phyloP scores from a whole-genome alignment of 306 rosid species.

The Fragaria nilgerrensis region DNA sequence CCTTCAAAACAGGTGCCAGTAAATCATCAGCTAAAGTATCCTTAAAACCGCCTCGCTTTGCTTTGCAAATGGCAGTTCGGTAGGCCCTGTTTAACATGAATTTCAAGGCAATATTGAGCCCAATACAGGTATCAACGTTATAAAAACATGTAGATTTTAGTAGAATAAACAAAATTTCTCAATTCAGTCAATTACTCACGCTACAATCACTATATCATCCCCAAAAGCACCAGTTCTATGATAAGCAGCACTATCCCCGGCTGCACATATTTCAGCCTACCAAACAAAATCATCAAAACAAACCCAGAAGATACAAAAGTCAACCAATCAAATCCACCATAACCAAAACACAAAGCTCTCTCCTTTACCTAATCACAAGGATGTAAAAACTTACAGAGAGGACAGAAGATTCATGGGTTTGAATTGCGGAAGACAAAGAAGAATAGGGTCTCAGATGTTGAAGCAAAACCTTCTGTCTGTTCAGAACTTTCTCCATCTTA shows the following conservation, averaged over 20 bases:
- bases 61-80: conserved; percentile 84
- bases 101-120: conserved; percentile 12
- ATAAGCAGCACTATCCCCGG: conserved; percentile 43
- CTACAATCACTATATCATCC: conserved; percentile 87
- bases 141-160: not conserved
- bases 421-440: conserved; percentile 27
- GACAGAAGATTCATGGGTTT: conserved; percentile 35
- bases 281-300: not conserved
- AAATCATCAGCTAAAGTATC: conserved; percentile 88
- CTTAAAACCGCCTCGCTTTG: conserved; percentile 86
- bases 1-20: conserved; percentile 84
- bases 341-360: not conserved
- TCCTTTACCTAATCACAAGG: not conserved
- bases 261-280: conserved; percentile 68
- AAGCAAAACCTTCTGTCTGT: conserved; percentile 66
- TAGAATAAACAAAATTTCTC: not conserved
- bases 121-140: not conserved
- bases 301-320: not conserved
- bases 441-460: conserved; percentile 65
- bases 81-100: conserved; percentile 48
- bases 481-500: conserved; percentile 72
- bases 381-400: conserved; percentile 49
- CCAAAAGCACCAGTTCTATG: conserved; percentile 45
- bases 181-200: conserved; percentile 39
- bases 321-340: not conserved